Evolutionary conservation across 345 rosid species (phyloP).

Genomic region (Euphorbia pulcherrima): DNA sequence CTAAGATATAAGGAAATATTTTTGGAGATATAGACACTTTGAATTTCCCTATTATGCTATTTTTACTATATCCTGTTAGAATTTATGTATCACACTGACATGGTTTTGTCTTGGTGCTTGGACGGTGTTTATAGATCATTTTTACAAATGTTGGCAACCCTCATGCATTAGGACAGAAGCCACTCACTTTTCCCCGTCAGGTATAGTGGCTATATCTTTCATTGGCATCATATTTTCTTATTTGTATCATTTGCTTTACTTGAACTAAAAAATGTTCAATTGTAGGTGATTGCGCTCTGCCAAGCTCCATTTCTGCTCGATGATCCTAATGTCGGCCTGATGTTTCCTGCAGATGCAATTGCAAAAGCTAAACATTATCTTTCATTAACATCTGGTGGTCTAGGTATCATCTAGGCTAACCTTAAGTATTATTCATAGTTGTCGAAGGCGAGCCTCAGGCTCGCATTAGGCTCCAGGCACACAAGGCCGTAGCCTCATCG

Average conservation of each 20-base stretch:
- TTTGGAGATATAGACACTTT: background rate
- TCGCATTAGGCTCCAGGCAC: too few relatives aligned
- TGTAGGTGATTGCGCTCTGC: slow-evolving; percentile 92
- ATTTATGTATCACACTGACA: background rate
- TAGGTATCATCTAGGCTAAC: slow-evolving; percentile 49
- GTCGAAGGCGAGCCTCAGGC: too few relatives aligned
- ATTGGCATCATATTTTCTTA: slow-evolving; percentile 6
- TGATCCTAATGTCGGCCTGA: slow-evolving; percentile 84
- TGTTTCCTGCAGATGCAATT: slow-evolving; percentile 95
- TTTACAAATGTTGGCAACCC: slow-evolving; percentile 99
- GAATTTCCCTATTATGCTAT: background rate
- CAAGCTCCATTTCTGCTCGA: slow-evolving; percentile 97
- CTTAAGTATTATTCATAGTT: too few relatives aligned
- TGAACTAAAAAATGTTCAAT: slow-evolving; percentile 24
- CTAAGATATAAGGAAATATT: background rate
- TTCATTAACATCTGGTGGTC: slow-evolving; percentile 73
- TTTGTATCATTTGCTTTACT: slow-evolving; percentile 7
- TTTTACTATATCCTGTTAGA: background rate
- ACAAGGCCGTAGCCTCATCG: too few relatives aligned
- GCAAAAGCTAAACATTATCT: slow-evolving; percentile 94
- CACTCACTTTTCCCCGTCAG: slow-evolving; percentile 92
- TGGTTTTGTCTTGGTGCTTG: slow-evolving; percentile 15
- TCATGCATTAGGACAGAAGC: slow-evolving; percentile 98
- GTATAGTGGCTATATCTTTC: slow-evolving; percentile 26
- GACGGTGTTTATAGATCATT: slow-evolving; percentile 55